Evolutionary conservation across 495 filamentous ascomycete genomes (phyloP).

Genomic region (Penicillium canariense): DNA sequence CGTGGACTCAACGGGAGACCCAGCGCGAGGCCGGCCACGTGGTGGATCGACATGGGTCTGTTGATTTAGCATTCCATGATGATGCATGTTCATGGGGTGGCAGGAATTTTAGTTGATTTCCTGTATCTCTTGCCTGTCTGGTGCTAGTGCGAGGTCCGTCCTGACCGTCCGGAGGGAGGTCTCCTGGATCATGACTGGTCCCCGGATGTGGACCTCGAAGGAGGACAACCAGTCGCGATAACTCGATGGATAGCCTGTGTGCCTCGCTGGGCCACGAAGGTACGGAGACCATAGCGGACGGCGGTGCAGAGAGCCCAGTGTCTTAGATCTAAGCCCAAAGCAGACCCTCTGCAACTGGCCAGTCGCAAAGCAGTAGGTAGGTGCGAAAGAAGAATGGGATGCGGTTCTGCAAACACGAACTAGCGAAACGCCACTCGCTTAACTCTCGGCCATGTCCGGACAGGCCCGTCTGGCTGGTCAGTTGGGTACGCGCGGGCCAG

Average conservation of each 20-base stretch:
- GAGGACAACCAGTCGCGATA: no score
- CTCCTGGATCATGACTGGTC: no score
- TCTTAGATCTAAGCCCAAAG: constrained; percentile 6
- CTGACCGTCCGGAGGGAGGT: no score
- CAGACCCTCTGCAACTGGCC: not conserved
- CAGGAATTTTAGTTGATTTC: not conserved
- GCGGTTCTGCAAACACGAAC: constrained; percentile 9
- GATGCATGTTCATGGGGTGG: not conserved
- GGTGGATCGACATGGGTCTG: constrained; percentile 23
- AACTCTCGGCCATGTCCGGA: constrained; percentile 34
- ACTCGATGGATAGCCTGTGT: no score
- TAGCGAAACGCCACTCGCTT: constrained; percentile 33
- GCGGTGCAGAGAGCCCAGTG: not conserved
- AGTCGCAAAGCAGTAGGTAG: not conserved
- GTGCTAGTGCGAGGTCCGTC: not conserved
- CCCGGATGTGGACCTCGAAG: not conserved
- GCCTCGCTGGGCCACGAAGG: no score
- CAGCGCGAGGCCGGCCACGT: constrained; percentile 16
- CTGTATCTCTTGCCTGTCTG: not conserved
- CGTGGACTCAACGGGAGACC: not conserved
- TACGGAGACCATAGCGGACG: no score
- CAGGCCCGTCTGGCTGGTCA: no score
- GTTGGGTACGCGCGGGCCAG: no score
- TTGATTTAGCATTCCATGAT: not conserved
- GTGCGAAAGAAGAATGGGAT: not conserved